These are phyloP conservation scores for Fusarium newnesense DNA, from an alignment of 2,329 filamentous ascomycete species.

Conservation along the genomic window DNA sequence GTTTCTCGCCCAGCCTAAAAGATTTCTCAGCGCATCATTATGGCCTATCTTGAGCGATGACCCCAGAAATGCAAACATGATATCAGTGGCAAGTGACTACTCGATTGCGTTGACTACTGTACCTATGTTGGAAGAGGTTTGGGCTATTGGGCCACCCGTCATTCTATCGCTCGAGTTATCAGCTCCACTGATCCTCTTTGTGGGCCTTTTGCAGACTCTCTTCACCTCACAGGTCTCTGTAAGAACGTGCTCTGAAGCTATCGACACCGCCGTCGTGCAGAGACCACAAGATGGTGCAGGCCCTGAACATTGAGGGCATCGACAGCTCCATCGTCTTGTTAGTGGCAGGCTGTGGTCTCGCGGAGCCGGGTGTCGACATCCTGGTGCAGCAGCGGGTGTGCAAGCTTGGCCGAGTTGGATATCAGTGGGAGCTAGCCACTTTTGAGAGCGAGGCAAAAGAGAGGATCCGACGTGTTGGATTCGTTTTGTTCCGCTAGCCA, in stretches of 20 bases:
- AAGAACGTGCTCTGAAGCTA: slow-evolving; percentile 44
- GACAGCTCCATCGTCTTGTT: slow-evolving; percentile 37
- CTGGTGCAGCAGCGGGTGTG: slow-evolving; percentile 22
- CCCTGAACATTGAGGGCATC: slow-evolving; percentile 32
- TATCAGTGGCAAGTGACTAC: slow-evolving; percentile 23
- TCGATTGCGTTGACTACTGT: slow-evolving; percentile 1
- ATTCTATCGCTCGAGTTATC: slow-evolving; percentile 1
- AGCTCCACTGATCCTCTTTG: slow-evolving; percentile 39
- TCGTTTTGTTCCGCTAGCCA: slow-evolving; percentile 34
- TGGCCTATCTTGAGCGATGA: slow-evolving; percentile 23
- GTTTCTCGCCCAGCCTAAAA: not conserved
- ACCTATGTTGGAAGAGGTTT: not conserved
- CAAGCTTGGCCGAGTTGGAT: slow-evolving; percentile 22
- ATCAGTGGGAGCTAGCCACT: slow-evolving; percentile 37
- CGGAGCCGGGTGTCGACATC: slow-evolving; percentile 44
- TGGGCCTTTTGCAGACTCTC: slow-evolving; percentile 13
- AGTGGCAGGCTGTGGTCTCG: slow-evolving; percentile 39
- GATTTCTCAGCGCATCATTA: not conserved
- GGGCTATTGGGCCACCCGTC: slow-evolving; percentile 1
- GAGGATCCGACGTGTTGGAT: slow-evolving; percentile 41
- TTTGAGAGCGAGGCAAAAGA: slow-evolving; percentile 30
- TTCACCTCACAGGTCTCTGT: slow-evolving; percentile 35
- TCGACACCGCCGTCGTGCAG: slow-evolving; percentile 43
- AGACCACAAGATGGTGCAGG: slow-evolving; percentile 36
- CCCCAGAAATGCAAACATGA: slow-evolving; percentile 26